Base-by-base conservation (phyloP, 345 rosid species). In the Ceriops decandra region DNA sequence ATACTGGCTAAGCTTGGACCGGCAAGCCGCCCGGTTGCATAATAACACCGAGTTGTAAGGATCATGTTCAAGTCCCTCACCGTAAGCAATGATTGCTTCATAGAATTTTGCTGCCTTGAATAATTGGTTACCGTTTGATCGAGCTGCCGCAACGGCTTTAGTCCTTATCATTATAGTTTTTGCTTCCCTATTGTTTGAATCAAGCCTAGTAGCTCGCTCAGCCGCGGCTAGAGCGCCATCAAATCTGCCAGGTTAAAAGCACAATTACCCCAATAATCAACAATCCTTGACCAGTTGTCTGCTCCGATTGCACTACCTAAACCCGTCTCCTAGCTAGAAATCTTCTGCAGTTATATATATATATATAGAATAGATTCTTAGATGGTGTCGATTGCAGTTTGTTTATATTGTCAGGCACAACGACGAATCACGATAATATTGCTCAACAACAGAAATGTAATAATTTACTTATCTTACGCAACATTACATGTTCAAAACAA, bases 11-110 rank as follows among this genome's bases (percentile, higher is more conserved):
- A 89, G 79, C 72, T 90, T 95, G 60, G 89, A 81, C 17, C 82
- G 67, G 53, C 90, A 90, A 27, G 99, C 93, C 0, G 99, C 97
- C 35, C 97, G 83, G 71, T 95, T 95, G 78, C 99, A 89, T 24
- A 91, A 52, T 83, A 95, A 76, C 27, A 95, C 82, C 0, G 99
- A 89, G 85, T 95, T 95, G 77, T 69, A 67, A 0, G 84, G 85
- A 36, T 95, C 99, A 21, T 79, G 75, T 33, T 88, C 91, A 1
- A 95, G 77, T 17, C 99, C 99, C 33, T 90, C 93, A 1, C 88
- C 82, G 26, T 95, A 95, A 0, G 86, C 91, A 24, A 27, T 59
- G 42, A 79, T 70, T 0, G 97, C 97, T 51, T 91, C 95, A 0
- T 56, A 28, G 72, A 73, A 90, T 65, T 75, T 79, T 5, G 74